Base-by-base conservation (phyloP, 1,139 yeast species). In the Pichia sp. region DNA sequence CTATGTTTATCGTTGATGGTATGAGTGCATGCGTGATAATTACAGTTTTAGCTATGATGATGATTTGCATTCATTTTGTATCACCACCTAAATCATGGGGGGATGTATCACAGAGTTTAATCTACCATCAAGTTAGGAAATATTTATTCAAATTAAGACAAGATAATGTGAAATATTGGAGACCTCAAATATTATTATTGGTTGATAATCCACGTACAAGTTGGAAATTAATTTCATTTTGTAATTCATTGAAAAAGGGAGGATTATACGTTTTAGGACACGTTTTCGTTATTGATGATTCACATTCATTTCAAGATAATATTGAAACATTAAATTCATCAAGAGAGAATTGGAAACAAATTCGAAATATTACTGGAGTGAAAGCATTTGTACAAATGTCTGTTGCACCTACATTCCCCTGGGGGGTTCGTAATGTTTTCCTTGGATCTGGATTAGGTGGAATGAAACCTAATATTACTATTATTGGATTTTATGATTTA, bases 11-110 rank as follows among this genome's bases (percentile, higher is more conserved):
- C 31, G 96, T 93, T 4, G 98, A 91, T 61, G 94, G 95, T 23
- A 53, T 81, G 18, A 82, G 94, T 3, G 97, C 98, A 0, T 67
- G 86, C 1, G 66, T 80, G 20, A 80, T 88, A 36, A 74, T 87
- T 29, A 62, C 79, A 7, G 73, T 81, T 38, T 66, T 87, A 50
- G 59, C 76, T 34, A 63, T 77, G 19, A 60, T 91, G 32, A 83
- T 91, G 48, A 55, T 86, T 37, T 58, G 82, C 40, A 91, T 91
- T 44, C 97, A 91, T 57, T 86, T 87, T 52, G 70, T 77, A 40
- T 82, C 96, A 3, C 96, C 96, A 3, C 96, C 97, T 5, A 87
- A 86, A 56, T 82, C 87, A 26, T 91, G 96, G 85, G 98, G 98
- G 23, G 98, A 91, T 60, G 96, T 91, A 20, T 87, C 97, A 2